These are phyloP conservation scores for Aspergillus hiratsukae DNA, from an alignment of 2,329 filamentous ascomycete species.

Conservation along the genomic window DNA sequence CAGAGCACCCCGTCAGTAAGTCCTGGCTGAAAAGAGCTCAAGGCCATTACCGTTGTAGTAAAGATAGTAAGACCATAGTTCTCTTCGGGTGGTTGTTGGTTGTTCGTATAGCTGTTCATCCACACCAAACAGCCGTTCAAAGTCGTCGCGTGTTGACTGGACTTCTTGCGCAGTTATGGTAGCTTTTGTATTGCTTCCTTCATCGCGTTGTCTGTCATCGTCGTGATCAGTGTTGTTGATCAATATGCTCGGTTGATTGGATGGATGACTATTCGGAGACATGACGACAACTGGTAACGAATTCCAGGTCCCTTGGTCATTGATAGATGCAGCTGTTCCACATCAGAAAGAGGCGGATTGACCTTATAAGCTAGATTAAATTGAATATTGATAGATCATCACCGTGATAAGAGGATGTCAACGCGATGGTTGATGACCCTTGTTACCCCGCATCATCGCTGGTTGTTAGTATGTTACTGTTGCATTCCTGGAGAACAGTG, in stretches of 20 bases:
- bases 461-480: not conserved
- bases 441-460: not conserved
- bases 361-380: not conserved
- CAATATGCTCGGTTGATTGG: not conserved
- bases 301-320: not conserved
- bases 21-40: not conserved
- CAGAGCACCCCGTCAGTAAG: not conserved
- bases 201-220: not conserved
- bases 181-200: not conserved
- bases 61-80: constrained; percentile 43
- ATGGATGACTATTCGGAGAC: not conserved
- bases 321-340: not conserved
- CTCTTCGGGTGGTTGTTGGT: constrained; percentile 38
- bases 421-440: not conserved
- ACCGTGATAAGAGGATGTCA: not conserved
- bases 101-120: constrained; percentile 34
- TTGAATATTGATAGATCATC: too few species aligned
- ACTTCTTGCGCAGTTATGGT: constrained; percentile 10
- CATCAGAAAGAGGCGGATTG: not conserved
- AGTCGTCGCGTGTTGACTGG: constrained; percentile 22
- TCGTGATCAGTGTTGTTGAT: not conserved
- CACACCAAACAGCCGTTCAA: constrained; percentile 34
- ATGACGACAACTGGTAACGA: not conserved
- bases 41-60: constrained; percentile 37
- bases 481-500: not conserved